Base-by-base conservation (phyloP, 345 rosid species). In the Draba incana region DNA sequence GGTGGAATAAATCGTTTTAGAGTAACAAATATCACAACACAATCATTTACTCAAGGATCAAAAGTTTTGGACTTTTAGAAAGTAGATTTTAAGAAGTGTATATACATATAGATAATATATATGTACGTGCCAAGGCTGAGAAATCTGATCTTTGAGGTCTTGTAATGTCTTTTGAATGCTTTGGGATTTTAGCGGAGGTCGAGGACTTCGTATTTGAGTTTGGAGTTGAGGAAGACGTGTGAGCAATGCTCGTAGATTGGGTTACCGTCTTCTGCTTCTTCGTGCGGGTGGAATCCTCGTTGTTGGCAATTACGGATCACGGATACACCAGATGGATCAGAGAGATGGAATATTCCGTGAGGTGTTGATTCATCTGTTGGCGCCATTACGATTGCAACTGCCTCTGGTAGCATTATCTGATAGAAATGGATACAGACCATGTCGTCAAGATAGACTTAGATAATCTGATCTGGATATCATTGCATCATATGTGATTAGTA, bases 251-350 rank as follows among this genome's bases (percentile, higher is more conserved):
- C 97, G 39, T 94, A 94, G 57, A 94, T 84, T 28, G 92, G 79
- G 74, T 56, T 91, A 42, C 98, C 97, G 30, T 91, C 93, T 39
- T 44, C 53, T 41, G 98, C 75, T 76, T 94, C 99, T 69, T 94
- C 99, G 24, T 94, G 99, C 14, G 99, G 99, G 77, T 94, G 99
- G 78, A 94, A 94, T 15, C 99, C 99, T 31, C 96, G 83, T 75
- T 94, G 88, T 76, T 91, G 92, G 80, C 99, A 94, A 65, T 86
- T 89, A 14, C 97, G 91, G 46, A 92, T 91, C 45, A 84, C 85
- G 1, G 93, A 84, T 37, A 94, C 96, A 1, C 99, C 99, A 0
- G 88, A 78, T 0, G 99, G 99, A 72, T 91, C 98, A 0, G 98
- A 94, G 46, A 94, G 84, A 77, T 94, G 98, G 74, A 94, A 94